phyloP scores from a whole-genome alignment of 306 rosid genomes.

The Senna siamea region DNA sequence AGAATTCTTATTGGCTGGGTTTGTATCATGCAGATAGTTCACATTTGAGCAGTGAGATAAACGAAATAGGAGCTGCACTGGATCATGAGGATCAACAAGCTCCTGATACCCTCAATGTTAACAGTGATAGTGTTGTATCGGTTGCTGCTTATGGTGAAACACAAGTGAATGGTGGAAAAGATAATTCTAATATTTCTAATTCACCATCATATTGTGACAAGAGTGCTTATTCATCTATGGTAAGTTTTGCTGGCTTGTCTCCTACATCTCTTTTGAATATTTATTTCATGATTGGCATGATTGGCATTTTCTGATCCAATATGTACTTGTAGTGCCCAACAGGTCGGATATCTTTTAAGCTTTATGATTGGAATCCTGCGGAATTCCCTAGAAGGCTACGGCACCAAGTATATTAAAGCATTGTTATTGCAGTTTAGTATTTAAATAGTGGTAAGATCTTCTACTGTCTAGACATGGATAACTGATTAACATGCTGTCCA shows the following conservation, averaged over 20 bases:
- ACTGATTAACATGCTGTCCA: conserved; percentile 49
- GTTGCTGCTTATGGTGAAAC: conserved; percentile 61
- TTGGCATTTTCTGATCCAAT: conserved; percentile 47
- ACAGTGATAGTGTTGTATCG: conserved; percentile 50
- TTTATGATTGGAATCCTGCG: conserved; percentile 99
- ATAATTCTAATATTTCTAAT: conserved; percentile 56
- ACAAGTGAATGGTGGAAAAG: conserved; percentile 60
- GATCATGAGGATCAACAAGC: conserved; percentile 68
- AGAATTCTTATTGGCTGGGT: conserved; percentile 29
- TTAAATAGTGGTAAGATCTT: conserved; percentile 35
- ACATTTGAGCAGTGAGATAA: conserved; percentile 51
- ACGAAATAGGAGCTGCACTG: conserved; percentile 49
- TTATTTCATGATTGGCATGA: no score
- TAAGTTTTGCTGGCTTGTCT: conserved; percentile 45
- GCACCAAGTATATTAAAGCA: conserved; percentile 87
- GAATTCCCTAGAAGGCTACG: conserved; percentile 99
- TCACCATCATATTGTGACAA: conserved; percentile 66
- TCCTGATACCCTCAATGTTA: conserved; percentile 55
- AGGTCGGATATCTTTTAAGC: conserved; percentile 98
- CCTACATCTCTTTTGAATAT: conserved; percentile 8
- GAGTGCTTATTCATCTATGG: conserved; percentile 80
- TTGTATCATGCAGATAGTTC: conserved; percentile 57
- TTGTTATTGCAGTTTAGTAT: conserved; percentile 83
- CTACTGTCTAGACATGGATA: conserved; percentile 26
- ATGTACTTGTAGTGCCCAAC: conserved; percentile 86